Evolutionary conservation across 1,284 basidiomycete species (phyloP).

Genomic region (Apiotrichum laibachii): DNA sequence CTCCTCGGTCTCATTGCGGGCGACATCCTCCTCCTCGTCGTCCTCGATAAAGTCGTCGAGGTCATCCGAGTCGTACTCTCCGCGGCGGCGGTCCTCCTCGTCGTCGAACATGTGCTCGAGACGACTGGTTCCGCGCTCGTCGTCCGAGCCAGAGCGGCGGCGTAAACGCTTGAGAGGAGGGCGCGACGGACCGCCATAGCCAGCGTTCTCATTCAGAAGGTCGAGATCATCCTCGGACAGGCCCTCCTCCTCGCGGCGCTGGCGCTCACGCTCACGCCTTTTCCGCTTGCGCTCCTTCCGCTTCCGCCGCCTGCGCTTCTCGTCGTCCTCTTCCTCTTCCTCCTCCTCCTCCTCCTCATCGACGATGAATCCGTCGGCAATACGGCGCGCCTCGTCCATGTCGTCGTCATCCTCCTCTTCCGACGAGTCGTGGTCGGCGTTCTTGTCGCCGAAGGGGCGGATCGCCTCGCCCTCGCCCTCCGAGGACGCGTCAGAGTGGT

Average conservation of each 20-base stretch:
- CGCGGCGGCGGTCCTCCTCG: slow-evolving; percentile 37
- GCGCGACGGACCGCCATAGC: slow-evolving; percentile 54
- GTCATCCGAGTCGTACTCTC: slow-evolving; percentile 54
- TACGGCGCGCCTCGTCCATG: slow-evolving; percentile 45
- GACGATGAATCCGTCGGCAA: slow-evolving; percentile 52
- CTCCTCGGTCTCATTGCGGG: slow-evolving; percentile 68
- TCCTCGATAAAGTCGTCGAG: slow-evolving; percentile 90
- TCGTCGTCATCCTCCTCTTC: slow-evolving; percentile 52
- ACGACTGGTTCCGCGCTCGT: slow-evolving; percentile 49
- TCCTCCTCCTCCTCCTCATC: slow-evolving; percentile 50
- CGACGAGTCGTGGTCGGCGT: slow-evolving; percentile 45
- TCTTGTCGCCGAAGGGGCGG: slow-evolving; percentile 45
- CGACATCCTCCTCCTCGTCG: slow-evolving; percentile 59
- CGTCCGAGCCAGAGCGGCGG: slow-evolving; percentile 47
- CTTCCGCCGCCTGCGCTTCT: slow-evolving; percentile 31
- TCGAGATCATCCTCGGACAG: slow-evolving; percentile 74
- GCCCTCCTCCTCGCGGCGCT: slow-evolving; percentile 18
- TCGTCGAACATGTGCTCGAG: slow-evolving; percentile 49
- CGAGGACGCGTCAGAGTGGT: slow-evolving; percentile 35
- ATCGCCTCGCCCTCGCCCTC: slow-evolving; percentile 52
- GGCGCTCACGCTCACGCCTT: slow-evolving; percentile 34
- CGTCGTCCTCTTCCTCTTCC: slow-evolving; percentile 33
- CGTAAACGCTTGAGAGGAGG: slow-evolving; percentile 41
- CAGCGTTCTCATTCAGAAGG: slow-evolving; percentile 91
- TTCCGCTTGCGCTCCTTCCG: slow-evolving; percentile 38